phyloP scores from a whole-genome alignment of 2,329 filamentous ascomycete species.

The Ceratocystis harringtonii region DNA sequence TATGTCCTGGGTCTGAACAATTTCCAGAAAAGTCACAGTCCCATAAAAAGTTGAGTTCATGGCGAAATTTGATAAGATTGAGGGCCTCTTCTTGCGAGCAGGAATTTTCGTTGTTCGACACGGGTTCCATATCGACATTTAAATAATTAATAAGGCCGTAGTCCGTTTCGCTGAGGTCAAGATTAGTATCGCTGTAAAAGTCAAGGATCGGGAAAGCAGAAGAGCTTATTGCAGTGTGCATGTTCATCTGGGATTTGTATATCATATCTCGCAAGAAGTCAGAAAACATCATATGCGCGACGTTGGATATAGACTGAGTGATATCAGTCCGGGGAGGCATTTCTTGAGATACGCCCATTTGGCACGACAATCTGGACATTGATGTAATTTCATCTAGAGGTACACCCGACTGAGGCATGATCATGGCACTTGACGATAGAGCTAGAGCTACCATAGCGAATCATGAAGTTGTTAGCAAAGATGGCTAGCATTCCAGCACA shows the following conservation, averaged over 20 bases:
- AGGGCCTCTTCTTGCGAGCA: slow-evolving; percentile 32
- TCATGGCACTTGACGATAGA: neutral
- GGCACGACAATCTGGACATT: neutral
- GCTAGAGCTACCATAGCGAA: neutral
- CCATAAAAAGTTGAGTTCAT: slow-evolving; percentile 14
- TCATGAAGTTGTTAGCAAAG: neutral
- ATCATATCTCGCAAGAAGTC: slow-evolving; percentile 38
- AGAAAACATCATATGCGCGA: slow-evolving; percentile 29
- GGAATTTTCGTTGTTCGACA: slow-evolving; percentile 1
- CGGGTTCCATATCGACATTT: slow-evolving; percentile 9
- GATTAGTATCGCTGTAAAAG: slow-evolving; percentile 34
- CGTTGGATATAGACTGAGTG: neutral
- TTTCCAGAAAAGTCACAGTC: slow-evolving; percentile 4
- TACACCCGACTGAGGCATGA: neutral
- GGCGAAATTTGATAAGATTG: slow-evolving; percentile 12
- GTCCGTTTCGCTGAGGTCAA: slow-evolving; percentile 38
- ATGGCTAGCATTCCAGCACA: neutral
- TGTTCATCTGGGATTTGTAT: slow-evolving; percentile 31
- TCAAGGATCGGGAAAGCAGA: slow-evolving; percentile 33
- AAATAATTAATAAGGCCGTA: slow-evolving; percentile 32
- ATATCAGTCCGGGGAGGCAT: neutral
- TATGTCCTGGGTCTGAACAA: slow-evolving; percentile 28
- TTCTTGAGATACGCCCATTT: neutral
- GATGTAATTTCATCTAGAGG: neutral
- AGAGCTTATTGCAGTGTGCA: slow-evolving; percentile 24